These are phyloP conservation scores for Neurospora discreta DNA, from an alignment of 495 filamentous ascomycete genomes.

Conservation along the genomic window DNA sequence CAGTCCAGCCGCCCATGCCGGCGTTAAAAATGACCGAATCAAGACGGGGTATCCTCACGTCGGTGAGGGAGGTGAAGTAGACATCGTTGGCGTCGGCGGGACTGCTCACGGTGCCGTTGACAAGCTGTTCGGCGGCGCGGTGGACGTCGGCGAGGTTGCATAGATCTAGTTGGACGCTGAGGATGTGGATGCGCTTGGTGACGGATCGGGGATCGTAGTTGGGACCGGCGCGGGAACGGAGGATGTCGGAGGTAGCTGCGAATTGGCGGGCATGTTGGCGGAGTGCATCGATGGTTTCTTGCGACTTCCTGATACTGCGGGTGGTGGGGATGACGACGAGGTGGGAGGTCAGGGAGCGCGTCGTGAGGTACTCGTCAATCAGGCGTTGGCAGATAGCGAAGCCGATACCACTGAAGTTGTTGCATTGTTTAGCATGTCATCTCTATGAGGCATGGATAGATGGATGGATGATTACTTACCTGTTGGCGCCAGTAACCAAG, in stretches of 20 bases:
- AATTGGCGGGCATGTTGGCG: conserved; percentile 39
- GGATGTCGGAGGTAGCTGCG: conserved; percentile 24
- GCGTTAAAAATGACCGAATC: conserved; percentile 81
- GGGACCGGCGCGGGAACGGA: conserved; percentile 27
- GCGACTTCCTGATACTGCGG: conserved; percentile 47
- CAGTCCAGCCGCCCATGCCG: conserved; percentile 75
- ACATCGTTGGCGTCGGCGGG: conserved; percentile 10
- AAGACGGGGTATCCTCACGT: conserved; percentile 52
- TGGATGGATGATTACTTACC: conserved; percentile 30
- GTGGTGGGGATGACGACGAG: conserved; percentile 59
- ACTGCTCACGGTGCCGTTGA: conserved; percentile 38
- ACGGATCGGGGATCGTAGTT: conserved; percentile 32
- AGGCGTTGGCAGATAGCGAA: conserved; percentile 77
- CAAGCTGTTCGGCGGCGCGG: conserved; percentile 32
- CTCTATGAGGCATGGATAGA: background rate
- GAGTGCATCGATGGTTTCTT: conserved; percentile 44
- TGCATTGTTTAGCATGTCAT: conserved; percentile 5
- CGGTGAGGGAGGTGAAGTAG: conserved; percentile 28
- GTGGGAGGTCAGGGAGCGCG: conserved; percentile 48
- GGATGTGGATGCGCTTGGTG: conserved; percentile 40
- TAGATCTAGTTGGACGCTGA: conserved; percentile 46
- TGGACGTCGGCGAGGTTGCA: conserved; percentile 41
- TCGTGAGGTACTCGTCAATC: conserved; percentile 77
- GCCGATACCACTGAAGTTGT: conserved; percentile 63
- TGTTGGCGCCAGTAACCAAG: conserved; percentile 66